phyloP scores from a whole-genome alignment of 352 stramenopile species.

The Phytophthora colocasiae region DNA sequence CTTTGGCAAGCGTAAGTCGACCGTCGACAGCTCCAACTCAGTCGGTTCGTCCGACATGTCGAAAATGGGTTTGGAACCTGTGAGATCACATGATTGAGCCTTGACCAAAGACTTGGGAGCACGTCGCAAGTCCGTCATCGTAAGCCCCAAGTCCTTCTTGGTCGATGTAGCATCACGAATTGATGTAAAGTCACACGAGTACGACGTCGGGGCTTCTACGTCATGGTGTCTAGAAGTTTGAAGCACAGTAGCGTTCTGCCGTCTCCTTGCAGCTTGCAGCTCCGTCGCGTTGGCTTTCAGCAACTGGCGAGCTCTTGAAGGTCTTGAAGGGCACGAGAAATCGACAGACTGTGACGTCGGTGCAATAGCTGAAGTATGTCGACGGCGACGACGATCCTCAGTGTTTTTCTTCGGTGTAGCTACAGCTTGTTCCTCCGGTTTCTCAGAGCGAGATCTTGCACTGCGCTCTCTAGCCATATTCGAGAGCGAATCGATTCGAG shows the following conservation, averaged over 20 bases:
- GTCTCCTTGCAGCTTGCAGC: constrained; percentile 7
- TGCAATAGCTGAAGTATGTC: constrained; percentile 21
- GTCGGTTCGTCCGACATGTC: constrained; percentile 16
- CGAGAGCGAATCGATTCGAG: constrained; percentile 21
- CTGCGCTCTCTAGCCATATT: constrained; percentile 23
- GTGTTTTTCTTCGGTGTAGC: constrained; percentile 14
- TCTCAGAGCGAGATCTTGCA: constrained; percentile 2
- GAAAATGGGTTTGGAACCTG: constrained; percentile 7
- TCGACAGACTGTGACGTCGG: constrained; percentile 15
- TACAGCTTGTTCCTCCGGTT: constrained; percentile 4
- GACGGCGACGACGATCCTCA: constrained; percentile 18
- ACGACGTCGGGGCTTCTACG: not conserved
- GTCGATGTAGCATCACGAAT: constrained; percentile 12
- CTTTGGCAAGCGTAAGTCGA: constrained; percentile 28
- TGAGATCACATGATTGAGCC: constrained; percentile 14
- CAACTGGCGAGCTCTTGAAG: constrained; percentile 20
- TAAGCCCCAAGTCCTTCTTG: constrained; percentile 11
- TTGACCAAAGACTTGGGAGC: not conserved
- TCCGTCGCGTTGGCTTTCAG: constrained; percentile 22
- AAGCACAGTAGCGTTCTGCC: constrained; percentile 14
- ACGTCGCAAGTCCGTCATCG: constrained; percentile 14
- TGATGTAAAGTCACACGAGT: constrained; percentile 23
- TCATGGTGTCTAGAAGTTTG: constrained; percentile 5
- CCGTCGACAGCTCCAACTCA: constrained; percentile 19
- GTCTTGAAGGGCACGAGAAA: not conserved